These are phyloP conservation scores for Gracilariopsis chorda DNA, from an alignment of 23 red algal species.

Conservation along the genomic window DNA sequence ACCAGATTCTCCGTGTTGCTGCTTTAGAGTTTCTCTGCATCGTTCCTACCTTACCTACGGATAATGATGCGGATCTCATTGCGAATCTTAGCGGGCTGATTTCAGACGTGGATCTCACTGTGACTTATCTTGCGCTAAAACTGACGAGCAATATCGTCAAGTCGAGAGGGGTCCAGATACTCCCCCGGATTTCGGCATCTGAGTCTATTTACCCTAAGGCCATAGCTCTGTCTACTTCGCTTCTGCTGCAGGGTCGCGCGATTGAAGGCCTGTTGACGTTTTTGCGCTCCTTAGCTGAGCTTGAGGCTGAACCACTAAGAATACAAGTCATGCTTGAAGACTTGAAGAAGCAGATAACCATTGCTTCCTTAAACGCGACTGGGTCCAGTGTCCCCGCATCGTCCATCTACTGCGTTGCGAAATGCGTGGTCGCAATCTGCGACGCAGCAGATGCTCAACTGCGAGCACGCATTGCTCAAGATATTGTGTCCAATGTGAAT, in stretches of 20 bases:
- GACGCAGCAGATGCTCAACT: slow-evolving; percentile 23
- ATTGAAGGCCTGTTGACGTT: slow-evolving; percentile 56
- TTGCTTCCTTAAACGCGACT: background rate
- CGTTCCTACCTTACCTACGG: slow-evolving; percentile 24
- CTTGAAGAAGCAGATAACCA: slow-evolving; percentile 6
- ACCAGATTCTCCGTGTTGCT: slow-evolving; percentile 64
- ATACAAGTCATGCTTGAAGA: slow-evolving; percentile 39
- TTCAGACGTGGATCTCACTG: slow-evolving; percentile 47
- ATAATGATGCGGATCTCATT: slow-evolving; percentile 34
- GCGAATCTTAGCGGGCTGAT: slow-evolving; percentile 59
- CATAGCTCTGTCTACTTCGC: slow-evolving; percentile 42
- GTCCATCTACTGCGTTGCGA: slow-evolving; percentile 48
- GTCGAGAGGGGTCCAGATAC: slow-evolving; percentile 11
- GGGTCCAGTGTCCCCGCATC: background rate
- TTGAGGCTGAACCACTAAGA: slow-evolving; percentile 31
- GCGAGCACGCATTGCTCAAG: slow-evolving; percentile 19
- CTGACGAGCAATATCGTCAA: slow-evolving; percentile 59
- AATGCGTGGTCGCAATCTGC: slow-evolving; percentile 52
- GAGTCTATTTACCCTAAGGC: slow-evolving; percentile 37
- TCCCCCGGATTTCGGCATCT: background rate
- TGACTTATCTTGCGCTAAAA: slow-evolving; percentile 51
- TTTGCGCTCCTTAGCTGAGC: slow-evolving; percentile 34
- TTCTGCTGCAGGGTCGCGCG: slow-evolving; percentile 60
- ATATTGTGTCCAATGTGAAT: slow-evolving; percentile 25
- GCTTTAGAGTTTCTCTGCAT: slow-evolving; percentile 49